Percentiles rank a stretch among this genome's conserved stretches.
Conservation (phyloP, 176 grass and related monocot genomes). For the Lolium multiflorum region DNA sequence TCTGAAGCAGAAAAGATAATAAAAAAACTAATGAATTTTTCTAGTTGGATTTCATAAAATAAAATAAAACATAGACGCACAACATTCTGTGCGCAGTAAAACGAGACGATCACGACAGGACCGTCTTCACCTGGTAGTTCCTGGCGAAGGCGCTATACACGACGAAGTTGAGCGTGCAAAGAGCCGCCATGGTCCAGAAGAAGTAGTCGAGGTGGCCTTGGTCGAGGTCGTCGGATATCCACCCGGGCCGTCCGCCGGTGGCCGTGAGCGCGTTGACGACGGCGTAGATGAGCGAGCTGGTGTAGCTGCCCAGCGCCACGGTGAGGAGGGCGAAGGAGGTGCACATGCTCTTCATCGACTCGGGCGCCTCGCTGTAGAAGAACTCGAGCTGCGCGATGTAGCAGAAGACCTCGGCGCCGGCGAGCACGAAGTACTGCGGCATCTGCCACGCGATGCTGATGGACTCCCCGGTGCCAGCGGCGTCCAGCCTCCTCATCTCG, state of each 20-base stretch:
- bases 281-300: conserved; percentile 69
- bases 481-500: conserved; percentile 56
- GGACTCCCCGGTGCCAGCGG: conserved; percentile 18
- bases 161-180: conserved; percentile 63
- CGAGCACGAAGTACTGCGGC: conserved; percentile 71
- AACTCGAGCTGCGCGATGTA: conserved; percentile 83
- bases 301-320: conserved; percentile 72
- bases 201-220: conserved; percentile 73
- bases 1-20: neutral
- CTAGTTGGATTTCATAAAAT: neutral
- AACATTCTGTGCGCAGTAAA: neutral
- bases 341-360: conserved; percentile 79
- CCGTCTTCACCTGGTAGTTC: conserved; percentile 82
- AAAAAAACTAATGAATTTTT: neutral
- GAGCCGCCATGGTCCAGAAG: conserved; percentile 56
- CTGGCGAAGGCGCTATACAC: conserved; percentile 61
- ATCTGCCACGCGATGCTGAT: conserved; percentile 74
- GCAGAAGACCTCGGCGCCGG: conserved; percentile 63
- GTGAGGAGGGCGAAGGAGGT: conserved; percentile 65
- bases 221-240: conserved; percentile 72
- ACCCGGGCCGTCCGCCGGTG: conserved; percentile 39
- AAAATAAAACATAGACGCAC: neutral
- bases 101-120: conserved; percentile 44
- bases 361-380: conserved; percentile 77
- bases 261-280: conserved; percentile 46